These are phyloP conservation scores for Alternaria triticina DNA, from an alignment of 2,329 filamentous ascomycete species.

Conservation along the genomic window DNA sequence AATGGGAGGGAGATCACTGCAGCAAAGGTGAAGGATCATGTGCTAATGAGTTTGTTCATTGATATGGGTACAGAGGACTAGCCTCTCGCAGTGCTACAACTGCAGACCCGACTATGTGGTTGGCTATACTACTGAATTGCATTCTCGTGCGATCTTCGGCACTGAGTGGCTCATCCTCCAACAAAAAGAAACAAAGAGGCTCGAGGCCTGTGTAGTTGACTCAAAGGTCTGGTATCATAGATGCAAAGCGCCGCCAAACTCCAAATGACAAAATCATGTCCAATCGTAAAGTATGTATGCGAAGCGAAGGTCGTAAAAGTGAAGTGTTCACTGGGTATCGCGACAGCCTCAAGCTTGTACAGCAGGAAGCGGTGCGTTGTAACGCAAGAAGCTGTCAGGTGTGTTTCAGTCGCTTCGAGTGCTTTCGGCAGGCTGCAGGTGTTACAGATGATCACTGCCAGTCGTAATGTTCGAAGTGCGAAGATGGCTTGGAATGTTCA, in stretches of 20 bases:
- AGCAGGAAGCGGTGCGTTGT: slow-evolving; percentile 16
- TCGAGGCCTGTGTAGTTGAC: slow-evolving; percentile 41
- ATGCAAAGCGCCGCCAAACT: slow-evolving; percentile 34
- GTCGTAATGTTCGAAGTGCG: neutral
- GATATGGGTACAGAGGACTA: slow-evolving; percentile 7
- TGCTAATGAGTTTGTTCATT: slow-evolving; percentile 13
- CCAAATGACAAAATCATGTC: slow-evolving; percentile 36
- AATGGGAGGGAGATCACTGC: slow-evolving; percentile 1
- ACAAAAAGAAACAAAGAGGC: slow-evolving; percentile 26
- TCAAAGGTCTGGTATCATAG: slow-evolving; percentile 48
- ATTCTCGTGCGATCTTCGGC: slow-evolving; percentile 2
- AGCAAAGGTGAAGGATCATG: neutral
- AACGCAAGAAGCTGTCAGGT: slow-evolving; percentile 13
- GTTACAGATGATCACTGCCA: neutral
- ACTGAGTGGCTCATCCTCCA: slow-evolving; percentile 1
- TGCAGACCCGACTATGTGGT: slow-evolving; percentile 8
- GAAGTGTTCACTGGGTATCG: slow-evolving; percentile 20
- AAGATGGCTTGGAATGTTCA: neutral
- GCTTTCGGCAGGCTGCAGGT: neutral
- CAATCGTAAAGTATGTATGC: slow-evolving; percentile 40
- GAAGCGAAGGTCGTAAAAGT: slow-evolving; percentile 21
- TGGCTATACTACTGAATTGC: slow-evolving; percentile 4
- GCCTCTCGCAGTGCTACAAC: slow-evolving; percentile 5
- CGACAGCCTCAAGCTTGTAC: slow-evolving; percentile 8
- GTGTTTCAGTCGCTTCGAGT: slow-evolving; percentile 7